phyloP scores from a whole-genome alignment of 2,329 filamentous ascomycete genomes.

The Bisporella sp. region DNA sequence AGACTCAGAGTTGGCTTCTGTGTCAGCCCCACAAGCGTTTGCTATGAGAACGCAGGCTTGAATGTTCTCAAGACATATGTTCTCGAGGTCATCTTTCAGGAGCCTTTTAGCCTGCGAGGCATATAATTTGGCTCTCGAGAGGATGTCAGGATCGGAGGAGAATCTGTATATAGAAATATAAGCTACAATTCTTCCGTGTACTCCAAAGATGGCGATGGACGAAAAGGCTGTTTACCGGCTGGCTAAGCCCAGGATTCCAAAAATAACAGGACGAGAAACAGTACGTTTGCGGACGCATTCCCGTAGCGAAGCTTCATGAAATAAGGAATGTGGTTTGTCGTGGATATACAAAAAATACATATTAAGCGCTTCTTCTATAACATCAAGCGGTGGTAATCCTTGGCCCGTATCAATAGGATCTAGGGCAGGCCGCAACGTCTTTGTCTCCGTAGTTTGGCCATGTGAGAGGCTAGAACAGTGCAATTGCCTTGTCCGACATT shows the following conservation, averaged over 20 bases:
- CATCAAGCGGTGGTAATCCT: slow-evolving; percentile 6
- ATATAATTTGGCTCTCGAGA: slow-evolving; percentile 10
- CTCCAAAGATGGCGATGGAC: not conserved
- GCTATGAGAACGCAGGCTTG: slow-evolving; percentile 29
- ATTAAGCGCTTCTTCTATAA: slow-evolving; percentile 1
- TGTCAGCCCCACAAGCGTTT: slow-evolving; percentile 26
- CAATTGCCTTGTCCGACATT: slow-evolving; percentile 10
- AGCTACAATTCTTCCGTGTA: not conserved
- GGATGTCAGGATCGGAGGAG: slow-evolving; percentile 11
- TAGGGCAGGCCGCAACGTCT: not conserved
- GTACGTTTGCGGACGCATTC: slow-evolving; percentile 10
- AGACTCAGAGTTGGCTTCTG: slow-evolving; percentile 26
- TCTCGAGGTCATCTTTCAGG: slow-evolving; percentile 26
- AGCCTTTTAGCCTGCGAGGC: slow-evolving; percentile 13
- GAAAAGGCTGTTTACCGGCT: slow-evolving; percentile 11
- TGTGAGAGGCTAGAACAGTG: slow-evolving; percentile 9
- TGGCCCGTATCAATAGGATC: not conserved
- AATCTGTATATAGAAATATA: slow-evolving; percentile 8
- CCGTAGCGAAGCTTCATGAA: slow-evolving; percentile 21
- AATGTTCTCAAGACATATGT: slow-evolving; percentile 28
- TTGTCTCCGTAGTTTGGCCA: not conserved
- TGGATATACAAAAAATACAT: slow-evolving; percentile 21
- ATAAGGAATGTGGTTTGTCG: slow-evolving; percentile 21
- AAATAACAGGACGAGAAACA: slow-evolving; percentile 12
- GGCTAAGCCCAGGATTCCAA: slow-evolving; percentile 19